Evolutionary conservation across 2,329 filamentous ascomycete species (phyloP).

Genomic region (Parafenestella ontariensis): DNA sequence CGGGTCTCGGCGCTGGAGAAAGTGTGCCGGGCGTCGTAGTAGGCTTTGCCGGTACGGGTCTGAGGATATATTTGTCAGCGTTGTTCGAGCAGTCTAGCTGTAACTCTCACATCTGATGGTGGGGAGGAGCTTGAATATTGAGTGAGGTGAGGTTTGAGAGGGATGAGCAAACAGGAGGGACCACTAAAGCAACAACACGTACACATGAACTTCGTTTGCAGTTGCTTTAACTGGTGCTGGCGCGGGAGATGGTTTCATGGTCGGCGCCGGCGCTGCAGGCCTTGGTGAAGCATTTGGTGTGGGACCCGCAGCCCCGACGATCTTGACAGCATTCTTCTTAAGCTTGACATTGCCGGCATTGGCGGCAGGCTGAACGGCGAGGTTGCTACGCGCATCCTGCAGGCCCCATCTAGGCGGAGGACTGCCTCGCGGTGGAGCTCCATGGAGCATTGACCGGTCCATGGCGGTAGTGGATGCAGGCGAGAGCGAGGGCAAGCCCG

Average conservation of each 20-base stretch:
- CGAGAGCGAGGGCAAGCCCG: neutral
- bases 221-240: conserved; percentile 10
- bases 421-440: conserved; percentile 4
- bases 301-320: conserved; percentile 26
- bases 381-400: conserved; percentile 25
- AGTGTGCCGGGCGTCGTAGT: neutral
- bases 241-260: neutral
- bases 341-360: conserved; percentile 24
- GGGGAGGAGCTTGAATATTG: no score
- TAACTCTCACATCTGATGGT: no score
- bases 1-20: neutral
- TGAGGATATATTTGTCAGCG: conserved; percentile 8
- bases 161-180: no score
- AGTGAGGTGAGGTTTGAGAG: neutral
- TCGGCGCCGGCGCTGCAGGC: neutral
- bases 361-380: conserved; percentile 32
- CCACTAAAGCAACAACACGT: neutral
- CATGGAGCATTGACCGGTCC: conserved; percentile 18
- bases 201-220: conserved; percentile 20
- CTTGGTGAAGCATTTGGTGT: neutral
- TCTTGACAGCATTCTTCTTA: conserved; percentile 40
- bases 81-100: neutral
- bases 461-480: conserved; percentile 12
- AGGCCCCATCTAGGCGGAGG: neutral
- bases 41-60: neutral